These are phyloP conservation scores for Phialophora macrospora DNA, from an alignment of 2,329 filamentous ascomycete species.

Conservation along the genomic window DNA sequence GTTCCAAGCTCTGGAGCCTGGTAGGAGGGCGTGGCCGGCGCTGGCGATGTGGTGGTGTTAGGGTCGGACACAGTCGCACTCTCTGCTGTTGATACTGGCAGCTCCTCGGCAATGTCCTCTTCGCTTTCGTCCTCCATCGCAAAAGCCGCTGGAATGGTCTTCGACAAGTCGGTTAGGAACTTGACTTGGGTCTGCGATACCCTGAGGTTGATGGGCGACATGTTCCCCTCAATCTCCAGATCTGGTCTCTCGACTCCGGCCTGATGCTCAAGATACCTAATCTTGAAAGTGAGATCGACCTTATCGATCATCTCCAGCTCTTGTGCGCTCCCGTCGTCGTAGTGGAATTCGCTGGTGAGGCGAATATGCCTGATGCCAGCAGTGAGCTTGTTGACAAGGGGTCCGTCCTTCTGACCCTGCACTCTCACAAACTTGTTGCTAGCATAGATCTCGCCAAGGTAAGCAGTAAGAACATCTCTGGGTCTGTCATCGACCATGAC, in stretches of 20 bases:
- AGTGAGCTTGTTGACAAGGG: conserved; percentile 84
- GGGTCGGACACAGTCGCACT: conserved; percentile 55
- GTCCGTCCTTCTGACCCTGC: conserved; percentile 73
- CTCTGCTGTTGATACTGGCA: conserved; percentile 63
- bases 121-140: conserved; percentile 72
- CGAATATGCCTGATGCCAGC: conserved; percentile 91
- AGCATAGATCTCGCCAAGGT: conserved; percentile 95
- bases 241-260: conserved; percentile 79
- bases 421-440: conserved; percentile 89
- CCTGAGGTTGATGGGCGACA: conserved; percentile 90
- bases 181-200: conserved; percentile 90
- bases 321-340: conserved; percentile 71
- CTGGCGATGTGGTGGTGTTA: conserved; percentile 52
- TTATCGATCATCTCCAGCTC: conserved; percentile 97
- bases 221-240: conserved; percentile 84
- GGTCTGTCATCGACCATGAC: conserved; percentile 71
- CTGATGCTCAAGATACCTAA: conserved; percentile 88
- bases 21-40: conserved; percentile 53
- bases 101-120: conserved; percentile 74
- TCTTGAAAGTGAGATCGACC: conserved; percentile 89
- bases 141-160: conserved; percentile 86
- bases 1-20: conserved; percentile 73
- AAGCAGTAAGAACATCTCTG: conserved; percentile 85
- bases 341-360: conserved; percentile 87
- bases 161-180: conserved; percentile 84